Evolutionary conservation across 331 rosid species (phyloP).

Genomic region (Quercus tomentella): DNA sequence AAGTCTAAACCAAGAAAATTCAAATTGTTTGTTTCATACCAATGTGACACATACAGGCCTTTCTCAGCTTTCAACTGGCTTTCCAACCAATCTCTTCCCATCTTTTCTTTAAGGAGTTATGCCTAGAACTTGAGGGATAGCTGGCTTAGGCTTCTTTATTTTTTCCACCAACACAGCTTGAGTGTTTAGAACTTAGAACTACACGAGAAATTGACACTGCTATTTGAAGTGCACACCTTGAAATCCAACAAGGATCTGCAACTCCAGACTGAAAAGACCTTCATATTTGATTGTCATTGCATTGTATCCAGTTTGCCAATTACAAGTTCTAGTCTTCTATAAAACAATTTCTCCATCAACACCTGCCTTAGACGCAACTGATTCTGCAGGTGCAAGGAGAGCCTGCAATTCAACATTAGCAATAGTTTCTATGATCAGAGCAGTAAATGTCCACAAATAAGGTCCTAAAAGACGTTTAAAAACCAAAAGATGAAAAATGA

Average conservation of each 20-base stretch:
- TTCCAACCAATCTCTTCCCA: too few relatives aligned
- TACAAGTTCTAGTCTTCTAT: constrained; percentile 55
- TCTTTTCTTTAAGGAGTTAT: constrained; percentile 40
- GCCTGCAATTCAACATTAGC: not conserved
- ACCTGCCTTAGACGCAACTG: constrained; percentile 82
- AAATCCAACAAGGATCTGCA: constrained; percentile 83
- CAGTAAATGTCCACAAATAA: constrained; percentile 7
- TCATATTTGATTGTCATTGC: constrained; percentile 76
- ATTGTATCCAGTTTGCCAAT: constrained; percentile 83
- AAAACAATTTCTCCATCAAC: constrained; percentile 85
- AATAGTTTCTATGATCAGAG: not conserved
- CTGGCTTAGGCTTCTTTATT: constrained; percentile 50
- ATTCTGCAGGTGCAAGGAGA: constrained; percentile 77
- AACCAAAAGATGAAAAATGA: too few relatives aligned
- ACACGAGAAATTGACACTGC: constrained; percentile 83
- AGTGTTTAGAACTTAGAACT: constrained; percentile 70
- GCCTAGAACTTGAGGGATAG: constrained; percentile 68
- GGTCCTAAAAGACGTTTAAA: not conserved
- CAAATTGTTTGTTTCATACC: too few relatives aligned
- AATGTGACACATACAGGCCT: too few relatives aligned
- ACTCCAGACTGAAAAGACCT: constrained; percentile 83
- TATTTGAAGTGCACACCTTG: constrained; percentile 89
- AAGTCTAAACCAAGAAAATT: too few relatives aligned
- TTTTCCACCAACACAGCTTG: constrained; percentile 86
- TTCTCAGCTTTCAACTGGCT: too few relatives aligned